Conservation (phyloP, 139 green algal species). For the Tetraselmis striata region DNA sequence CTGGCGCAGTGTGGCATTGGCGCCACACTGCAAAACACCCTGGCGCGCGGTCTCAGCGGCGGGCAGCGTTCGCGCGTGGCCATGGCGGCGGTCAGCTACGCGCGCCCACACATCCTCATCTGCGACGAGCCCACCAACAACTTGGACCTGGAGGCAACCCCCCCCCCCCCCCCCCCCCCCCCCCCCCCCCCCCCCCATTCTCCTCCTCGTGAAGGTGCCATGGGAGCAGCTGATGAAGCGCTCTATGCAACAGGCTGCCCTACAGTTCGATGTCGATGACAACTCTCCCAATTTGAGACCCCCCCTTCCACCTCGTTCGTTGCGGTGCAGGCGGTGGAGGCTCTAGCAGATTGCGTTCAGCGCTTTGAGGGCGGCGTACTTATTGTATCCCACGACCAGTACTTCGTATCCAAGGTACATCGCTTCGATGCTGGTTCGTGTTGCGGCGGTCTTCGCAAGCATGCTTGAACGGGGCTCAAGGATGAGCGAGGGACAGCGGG, state of each 20-base stretch:
- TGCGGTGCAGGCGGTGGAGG: slow-evolving; percentile 5
- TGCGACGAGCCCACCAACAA: slow-evolving; percentile 35
- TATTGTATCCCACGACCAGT: slow-evolving; percentile 17
- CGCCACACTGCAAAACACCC: slow-evolving; percentile 7
- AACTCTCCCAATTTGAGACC: too few relatives aligned
- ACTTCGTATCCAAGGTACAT: slow-evolving; percentile 1
- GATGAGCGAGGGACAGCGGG: too few relatives aligned
- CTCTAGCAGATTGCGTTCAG: slow-evolving; percentile 6
- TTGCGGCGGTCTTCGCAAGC: too few relatives aligned
- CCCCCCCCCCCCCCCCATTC: neutral
- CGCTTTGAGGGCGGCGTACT: slow-evolving; percentile 12
- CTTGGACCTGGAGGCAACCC: neutral
- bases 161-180: neutral
- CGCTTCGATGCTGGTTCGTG: too few relatives aligned
- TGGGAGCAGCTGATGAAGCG: too few relatives aligned
- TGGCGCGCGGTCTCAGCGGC: slow-evolving; percentile 5
- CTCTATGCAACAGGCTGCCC: too few relatives aligned
- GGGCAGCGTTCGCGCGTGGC: slow-evolving; percentile 28
- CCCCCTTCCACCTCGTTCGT: too few relatives aligned
- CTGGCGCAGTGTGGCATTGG: slow-evolving; percentile 20
- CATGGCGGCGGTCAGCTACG: slow-evolving; percentile 20
- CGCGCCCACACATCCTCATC: slow-evolving; percentile 27
- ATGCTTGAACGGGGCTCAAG: too few relatives aligned
- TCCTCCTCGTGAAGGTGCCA: too few relatives aligned
- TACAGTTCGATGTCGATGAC: too few relatives aligned